A percentile compares a stretch with the other conserved stretches of the same genome.
Conservation (phyloP, 768 basidiomycete species). For the Phanerochaete carnosa region DNA sequence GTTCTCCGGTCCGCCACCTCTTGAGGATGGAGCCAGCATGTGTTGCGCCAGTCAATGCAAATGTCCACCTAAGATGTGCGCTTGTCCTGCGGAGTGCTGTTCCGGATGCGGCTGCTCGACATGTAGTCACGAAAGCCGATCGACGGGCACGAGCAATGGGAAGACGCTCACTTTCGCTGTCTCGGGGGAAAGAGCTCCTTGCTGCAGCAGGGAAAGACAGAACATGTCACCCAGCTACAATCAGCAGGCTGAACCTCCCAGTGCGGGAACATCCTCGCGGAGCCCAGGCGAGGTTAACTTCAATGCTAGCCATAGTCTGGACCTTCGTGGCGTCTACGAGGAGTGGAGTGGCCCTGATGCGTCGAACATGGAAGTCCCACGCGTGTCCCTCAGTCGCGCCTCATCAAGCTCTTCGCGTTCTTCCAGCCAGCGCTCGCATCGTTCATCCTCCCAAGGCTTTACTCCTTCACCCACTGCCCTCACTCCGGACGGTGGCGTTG, state of each 20-base stretch:
- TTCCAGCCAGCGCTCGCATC: conserved; percentile 10
- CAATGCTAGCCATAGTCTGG: background rate
- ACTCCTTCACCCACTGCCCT: background rate
- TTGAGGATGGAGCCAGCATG: conserved; percentile 14
- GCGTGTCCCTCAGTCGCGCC: conserved; percentile 8
- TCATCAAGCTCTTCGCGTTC: conserved; percentile 12
- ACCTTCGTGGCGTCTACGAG: conserved; percentile 10
- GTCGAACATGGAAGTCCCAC: conserved; percentile 1
- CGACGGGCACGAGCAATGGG: conserved; percentile 16
- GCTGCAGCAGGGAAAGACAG: conserved; percentile 16
- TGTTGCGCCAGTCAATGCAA: conserved; percentile 32
- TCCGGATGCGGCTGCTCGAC: conserved; percentile 29
- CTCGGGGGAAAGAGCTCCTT: conserved; percentile 33
- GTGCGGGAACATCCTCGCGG: background rate
- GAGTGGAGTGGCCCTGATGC: background rate
- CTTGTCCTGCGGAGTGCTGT: conserved; percentile 29
- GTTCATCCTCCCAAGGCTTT: conserved; percentile 3
- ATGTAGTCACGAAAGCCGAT: conserved; percentile 17
- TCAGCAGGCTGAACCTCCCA: conserved; percentile 4
- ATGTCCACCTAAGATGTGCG: conserved; percentile 30
- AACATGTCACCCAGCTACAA: background rate
- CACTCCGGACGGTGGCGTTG: background rate
- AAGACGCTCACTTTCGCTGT: conserved; percentile 27
- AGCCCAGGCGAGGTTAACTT: background rate
- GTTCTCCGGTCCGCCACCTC: conserved; percentile 12